Evolutionary conservation across 495 filamentous ascomycete species (phyloP), one percentile per base, ranked within the genome.

Genomic region (Neurospora sp.): DNA sequence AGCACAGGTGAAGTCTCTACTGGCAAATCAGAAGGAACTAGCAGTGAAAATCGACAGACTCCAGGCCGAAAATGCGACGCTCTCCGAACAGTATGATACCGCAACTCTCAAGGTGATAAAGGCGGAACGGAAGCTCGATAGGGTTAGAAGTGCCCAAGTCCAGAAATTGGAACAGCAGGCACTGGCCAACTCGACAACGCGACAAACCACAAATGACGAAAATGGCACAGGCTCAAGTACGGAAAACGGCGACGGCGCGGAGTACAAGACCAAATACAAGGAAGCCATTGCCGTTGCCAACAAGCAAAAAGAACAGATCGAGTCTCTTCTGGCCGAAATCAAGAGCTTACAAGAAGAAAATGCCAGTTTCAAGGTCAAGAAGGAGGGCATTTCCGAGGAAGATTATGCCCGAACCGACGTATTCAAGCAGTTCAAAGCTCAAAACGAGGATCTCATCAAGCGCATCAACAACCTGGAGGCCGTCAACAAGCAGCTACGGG

Each of bases 391-490:
- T 45, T 91, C 92, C 1, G 95, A 99, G 77, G 96, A 99, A 71
- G 96, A 99, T 77, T 98, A 97, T 80, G 90, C 93, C 54, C 88
- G 92, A 71, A 97, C 93, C 42, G 93, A 98, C 76, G 86, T 97
- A 11, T 98, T 98, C 86, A 97, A 97, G 80, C 88, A 90, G 74
- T 87, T 98, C 73, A 96, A 93, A 82, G 89, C 88, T 37, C 93
- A 97, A 76, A 91, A 97, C 77, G 94, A 98, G 74, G 96, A 98
- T 79, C 89, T 96, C 21, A 92, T 97, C 71, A 93, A 92, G 77
- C 90, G 94, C 10, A 89, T 97, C 79, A 98, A 98, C 79, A 88
- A 97, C 78, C 82, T 98, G 78, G 94, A 98, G 81, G 94, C 94
- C 15, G 91, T 90, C 19, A 97, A 97, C 78, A 90, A 91, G 66